These are phyloP conservation scores for Plasmodium cynomolgi DNA, from an alignment of 169 alveolate genomes.

Conservation along the genomic window DNA sequence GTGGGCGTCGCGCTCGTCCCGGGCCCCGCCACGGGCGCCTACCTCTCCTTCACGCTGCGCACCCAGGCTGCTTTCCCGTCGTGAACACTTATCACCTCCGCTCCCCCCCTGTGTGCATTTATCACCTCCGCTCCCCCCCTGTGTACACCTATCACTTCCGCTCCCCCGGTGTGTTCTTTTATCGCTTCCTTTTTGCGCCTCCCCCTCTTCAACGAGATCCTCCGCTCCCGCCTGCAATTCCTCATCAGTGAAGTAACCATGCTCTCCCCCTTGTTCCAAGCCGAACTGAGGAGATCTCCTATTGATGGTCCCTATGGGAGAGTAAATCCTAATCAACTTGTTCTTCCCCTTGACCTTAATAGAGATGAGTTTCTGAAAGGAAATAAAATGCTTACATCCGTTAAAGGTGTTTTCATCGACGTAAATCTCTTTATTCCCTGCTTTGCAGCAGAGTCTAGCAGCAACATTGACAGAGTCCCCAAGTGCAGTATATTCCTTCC, in stretches of 20 bases:
- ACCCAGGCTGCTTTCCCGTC: not conserved
- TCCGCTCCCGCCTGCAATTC: constrained; percentile 6
- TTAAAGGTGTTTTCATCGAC: constrained; percentile 83
- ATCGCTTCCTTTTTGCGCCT: no score
- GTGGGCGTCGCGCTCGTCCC: not conserved
- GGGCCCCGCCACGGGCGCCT: no score
- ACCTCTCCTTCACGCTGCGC: not conserved
- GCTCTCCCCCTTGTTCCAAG: not conserved
- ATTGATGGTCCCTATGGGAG: constrained; percentile 87
- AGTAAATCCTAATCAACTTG: constrained; percentile 78
- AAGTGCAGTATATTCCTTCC: constrained; percentile 88
- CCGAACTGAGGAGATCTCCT: not conserved
- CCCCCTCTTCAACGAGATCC: not conserved
- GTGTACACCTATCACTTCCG: not conserved
- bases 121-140: not conserved
- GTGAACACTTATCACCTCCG: not conserved
- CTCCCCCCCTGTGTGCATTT: not conserved
- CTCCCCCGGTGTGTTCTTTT: not conserved
- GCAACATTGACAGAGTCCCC: constrained; percentile 88
- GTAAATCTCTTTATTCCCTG: constrained; percentile 75
- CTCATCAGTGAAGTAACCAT: constrained; percentile 60
- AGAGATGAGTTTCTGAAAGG: constrained; percentile 79
- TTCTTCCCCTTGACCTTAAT: constrained; percentile 87
- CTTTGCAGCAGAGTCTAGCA: constrained; percentile 80
- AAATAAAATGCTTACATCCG: constrained; percentile 80